Percentiles rank a stretch among this genome's conserved stretches.
phyloP scores from a whole-genome alignment of 139 green algal genomes.

The Nannochloris sp. region DNA sequence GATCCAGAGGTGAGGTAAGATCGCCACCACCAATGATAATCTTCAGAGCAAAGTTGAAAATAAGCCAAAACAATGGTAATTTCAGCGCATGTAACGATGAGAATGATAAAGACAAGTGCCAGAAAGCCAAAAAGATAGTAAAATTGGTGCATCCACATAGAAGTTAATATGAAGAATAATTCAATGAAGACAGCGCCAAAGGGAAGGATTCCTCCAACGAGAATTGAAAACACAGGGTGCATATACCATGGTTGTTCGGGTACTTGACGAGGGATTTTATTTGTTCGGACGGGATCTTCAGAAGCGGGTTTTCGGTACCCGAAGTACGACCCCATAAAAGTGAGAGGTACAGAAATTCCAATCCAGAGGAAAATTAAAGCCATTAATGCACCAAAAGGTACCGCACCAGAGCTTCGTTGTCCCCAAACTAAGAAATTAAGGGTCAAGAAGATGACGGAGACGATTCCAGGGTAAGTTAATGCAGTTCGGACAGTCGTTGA shows the following conservation, averaged over 20 bases:
- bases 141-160: conserved; percentile 90
- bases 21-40: conserved; percentile 97
- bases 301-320: conserved; percentile 84
- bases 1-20: conserved; percentile 88
- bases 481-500: conserved; percentile 87
- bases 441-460: conserved; percentile 86
- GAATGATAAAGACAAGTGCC: conserved; percentile 91
- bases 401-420: conserved; percentile 82
- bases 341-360: conserved; percentile 91
- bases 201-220: conserved; percentile 94
- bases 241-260: conserved; percentile 98
- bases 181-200: conserved; percentile 99
- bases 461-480: conserved; percentile 84
- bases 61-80: conserved; percentile 99
- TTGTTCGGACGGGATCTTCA: conserved; percentile 92
- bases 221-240: conserved; percentile 78
- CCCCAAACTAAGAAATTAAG: conserved; percentile 94
- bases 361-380: conserved; percentile 97
- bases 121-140: conserved; percentile 99
- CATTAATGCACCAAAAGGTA: conserved; percentile 94
- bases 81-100: conserved; percentile 95
- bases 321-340: conserved; percentile 93
- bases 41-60: conserved; percentile 88
- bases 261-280: conserved; percentile 98
- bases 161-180: conserved; percentile 99